Evolutionary conservation across 805 yeast species (phyloP).

Genomic region (Yarrowia bubula): DNA sequence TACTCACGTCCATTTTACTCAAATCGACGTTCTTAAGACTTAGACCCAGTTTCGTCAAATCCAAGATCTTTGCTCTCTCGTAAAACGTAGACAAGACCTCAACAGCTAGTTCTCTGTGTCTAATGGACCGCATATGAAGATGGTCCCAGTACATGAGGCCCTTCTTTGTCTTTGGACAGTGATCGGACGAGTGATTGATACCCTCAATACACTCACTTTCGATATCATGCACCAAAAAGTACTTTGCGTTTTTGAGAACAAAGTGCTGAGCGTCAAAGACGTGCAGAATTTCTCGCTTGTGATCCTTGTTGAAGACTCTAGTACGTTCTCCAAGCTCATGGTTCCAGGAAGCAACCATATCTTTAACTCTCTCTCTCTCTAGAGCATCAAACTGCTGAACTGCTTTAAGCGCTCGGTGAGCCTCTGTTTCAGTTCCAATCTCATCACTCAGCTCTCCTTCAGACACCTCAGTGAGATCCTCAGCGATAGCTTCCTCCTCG

Average conservation of each 20-base stretch:
- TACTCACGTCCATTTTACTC: neutral
- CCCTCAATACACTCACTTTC: conserved; percentile 23
- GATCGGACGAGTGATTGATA: conserved; percentile 5
- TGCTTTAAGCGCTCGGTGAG: neutral
- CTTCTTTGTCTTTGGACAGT: conserved; percentile 11
- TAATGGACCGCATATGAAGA: neutral
- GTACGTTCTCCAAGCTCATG: neutral
- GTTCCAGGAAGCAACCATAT: conserved; percentile 15
- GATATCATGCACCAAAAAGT: conserved; percentile 5
- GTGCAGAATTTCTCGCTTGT: neutral
- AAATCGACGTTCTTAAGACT: neutral
- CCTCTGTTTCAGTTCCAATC: conserved; percentile 9
- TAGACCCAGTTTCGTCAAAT: conserved; percentile 6
- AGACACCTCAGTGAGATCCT: neutral
- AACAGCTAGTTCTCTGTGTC: conserved; percentile 9
- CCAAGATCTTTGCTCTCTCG: conserved; percentile 9
- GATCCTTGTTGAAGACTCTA: conserved; percentile 9
- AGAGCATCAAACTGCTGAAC: conserved; percentile 18
- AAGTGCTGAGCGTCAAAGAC: conserved; percentile 11
- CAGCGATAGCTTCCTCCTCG: conserved; percentile 18
- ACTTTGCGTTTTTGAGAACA: conserved; percentile 10
- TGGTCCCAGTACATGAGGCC: conserved; percentile 23
- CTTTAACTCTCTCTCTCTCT: neutral
- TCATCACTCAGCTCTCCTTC: conserved; percentile 1
- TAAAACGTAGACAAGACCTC: conserved; percentile 5